phyloP scores from a whole-genome alignment of 2,329 filamentous ascomycete genomes.

The Neofusicoccum ribis region DNA sequence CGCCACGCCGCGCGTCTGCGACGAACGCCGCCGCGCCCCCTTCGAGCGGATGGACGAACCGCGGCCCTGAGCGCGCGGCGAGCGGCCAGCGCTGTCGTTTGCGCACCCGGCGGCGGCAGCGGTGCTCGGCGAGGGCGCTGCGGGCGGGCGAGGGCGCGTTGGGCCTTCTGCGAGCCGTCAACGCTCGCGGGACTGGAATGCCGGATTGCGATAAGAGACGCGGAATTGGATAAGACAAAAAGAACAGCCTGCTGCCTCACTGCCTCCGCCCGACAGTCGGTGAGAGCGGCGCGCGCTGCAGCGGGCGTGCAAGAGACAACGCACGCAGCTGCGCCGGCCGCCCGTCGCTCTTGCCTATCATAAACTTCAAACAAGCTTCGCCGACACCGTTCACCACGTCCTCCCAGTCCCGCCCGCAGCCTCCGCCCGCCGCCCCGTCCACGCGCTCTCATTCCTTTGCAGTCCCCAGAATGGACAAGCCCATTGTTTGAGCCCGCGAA shows the following conservation, averaged over 20 bases:
- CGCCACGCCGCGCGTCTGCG: neutral
- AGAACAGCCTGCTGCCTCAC: neutral
- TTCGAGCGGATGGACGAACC: too few relatives aligned
- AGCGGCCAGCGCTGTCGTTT: too few relatives aligned
- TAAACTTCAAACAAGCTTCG: neutral
- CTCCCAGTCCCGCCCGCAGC: neutral
- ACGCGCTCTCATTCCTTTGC: conserved; percentile 7
- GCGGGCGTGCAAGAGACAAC: neutral
- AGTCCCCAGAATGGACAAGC: conserved; percentile 2
- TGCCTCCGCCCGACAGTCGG: neutral
- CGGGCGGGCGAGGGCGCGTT: neutral
- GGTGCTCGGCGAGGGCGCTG: neutral
- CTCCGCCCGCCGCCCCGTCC: neutral
- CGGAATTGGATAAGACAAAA: conserved; percentile 2
- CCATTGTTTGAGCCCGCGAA: conserved; percentile 10
- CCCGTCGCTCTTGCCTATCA: neutral
- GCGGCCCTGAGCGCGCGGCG: neutral
- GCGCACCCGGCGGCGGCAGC: neutral
- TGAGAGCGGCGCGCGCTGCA: conserved; percentile 6
- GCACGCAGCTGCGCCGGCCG: conserved; percentile 8
- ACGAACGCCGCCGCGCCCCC: neutral
- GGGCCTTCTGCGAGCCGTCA: neutral
- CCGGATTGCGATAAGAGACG: conserved; percentile 11
- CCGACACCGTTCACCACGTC: neutral
- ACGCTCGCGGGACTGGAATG: conserved; percentile 11